Percentiles rank a stretch among this genome's conserved stretches.
These are phyloP conservation scores for Rhodosporidiobolus odoratus DNA, from an alignment of 768 basidiomycete species.

Conservation along the genomic window DNA sequence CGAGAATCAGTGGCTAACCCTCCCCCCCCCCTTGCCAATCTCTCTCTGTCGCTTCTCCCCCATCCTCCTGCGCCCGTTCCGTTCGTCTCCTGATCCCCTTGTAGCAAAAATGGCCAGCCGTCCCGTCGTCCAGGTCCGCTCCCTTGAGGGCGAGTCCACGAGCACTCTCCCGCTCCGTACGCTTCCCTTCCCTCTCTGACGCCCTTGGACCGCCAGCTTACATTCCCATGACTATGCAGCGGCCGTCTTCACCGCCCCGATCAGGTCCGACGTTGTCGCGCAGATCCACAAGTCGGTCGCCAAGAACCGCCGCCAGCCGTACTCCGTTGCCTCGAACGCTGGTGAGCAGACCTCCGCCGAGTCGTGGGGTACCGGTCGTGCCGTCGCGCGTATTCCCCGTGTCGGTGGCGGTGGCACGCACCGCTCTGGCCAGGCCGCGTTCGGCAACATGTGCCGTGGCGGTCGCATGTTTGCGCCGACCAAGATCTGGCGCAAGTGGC, in stretches of 20 bases:
- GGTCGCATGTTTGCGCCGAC: constrained; percentile 99
- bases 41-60: background rate
- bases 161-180: constrained; percentile 38
- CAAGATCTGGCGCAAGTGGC: constrained; percentile 99
- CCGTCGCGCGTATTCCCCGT: constrained; percentile 99
- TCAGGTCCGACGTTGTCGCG: constrained; percentile 95
- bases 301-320: constrained; percentile 67
- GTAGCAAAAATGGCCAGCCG: constrained; percentile 38
- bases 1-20: background rate
- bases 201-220: background rate
- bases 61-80: background rate
- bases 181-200: background rate
- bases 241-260: constrained; percentile 94
- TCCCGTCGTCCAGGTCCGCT: constrained; percentile 39
- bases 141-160: constrained; percentile 39
- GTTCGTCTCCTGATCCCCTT: background rate
- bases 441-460: constrained; percentile 99
- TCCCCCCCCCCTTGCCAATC: background rate
- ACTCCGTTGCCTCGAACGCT: constrained; percentile 93
- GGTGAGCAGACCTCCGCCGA: constrained; percentile 98
- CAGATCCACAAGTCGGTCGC: constrained; percentile 93
- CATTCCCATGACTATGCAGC: constrained; percentile 56
- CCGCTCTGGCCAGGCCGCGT: constrained; percentile 95
- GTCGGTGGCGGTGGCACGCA: constrained; percentile 98
- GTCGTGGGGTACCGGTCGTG: constrained; percentile 99